phyloP scores from a whole-genome alignment of 331 rosid species.

The Erythrophleum ivorense region DNA sequence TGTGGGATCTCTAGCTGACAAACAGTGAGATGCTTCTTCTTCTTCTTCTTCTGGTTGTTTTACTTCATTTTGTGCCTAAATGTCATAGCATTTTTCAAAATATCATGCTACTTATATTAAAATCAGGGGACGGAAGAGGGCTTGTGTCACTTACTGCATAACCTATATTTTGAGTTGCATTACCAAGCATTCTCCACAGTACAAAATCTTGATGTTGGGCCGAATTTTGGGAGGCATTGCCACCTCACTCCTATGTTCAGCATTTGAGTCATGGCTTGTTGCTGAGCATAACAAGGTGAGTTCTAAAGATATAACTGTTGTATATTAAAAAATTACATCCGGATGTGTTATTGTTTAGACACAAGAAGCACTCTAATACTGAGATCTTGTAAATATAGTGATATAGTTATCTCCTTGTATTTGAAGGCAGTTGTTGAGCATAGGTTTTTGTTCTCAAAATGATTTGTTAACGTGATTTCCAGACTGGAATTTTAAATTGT shows the following conservation, averaged over 20 bases:
- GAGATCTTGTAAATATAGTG: not conserved
- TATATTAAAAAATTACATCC: constrained; percentile 22
- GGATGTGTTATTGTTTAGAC: constrained; percentile 15
- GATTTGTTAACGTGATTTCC: not conserved
- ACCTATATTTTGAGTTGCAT: constrained; percentile 94
- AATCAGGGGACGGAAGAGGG: constrained; percentile 98
- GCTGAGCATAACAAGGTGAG: constrained; percentile 99
- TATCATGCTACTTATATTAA: constrained; percentile 19
- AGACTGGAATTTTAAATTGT: not conserved
- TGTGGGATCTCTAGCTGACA: constrained; percentile 98
- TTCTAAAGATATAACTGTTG: not conserved
- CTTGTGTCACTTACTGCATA: constrained; percentile 92
- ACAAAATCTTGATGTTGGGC: constrained; percentile 92
- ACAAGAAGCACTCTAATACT: not conserved
- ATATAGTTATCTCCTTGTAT: not conserved
- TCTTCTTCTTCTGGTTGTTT: not conserved
- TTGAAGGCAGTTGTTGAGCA: not conserved
- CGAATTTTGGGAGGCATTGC: constrained; percentile 99
- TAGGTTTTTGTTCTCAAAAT: not conserved
- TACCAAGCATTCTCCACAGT: constrained; percentile 96
- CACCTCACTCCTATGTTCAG: constrained; percentile 95
- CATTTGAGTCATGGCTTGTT: constrained; percentile 99
- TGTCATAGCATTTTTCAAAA: constrained; percentile 4
- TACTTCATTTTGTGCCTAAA: not conserved
- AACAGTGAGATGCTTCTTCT: constrained; percentile 72